Conservation (phyloP, 2,329 filamentous ascomycete species). For the Iodosphaeria phyllophila region DNA sequence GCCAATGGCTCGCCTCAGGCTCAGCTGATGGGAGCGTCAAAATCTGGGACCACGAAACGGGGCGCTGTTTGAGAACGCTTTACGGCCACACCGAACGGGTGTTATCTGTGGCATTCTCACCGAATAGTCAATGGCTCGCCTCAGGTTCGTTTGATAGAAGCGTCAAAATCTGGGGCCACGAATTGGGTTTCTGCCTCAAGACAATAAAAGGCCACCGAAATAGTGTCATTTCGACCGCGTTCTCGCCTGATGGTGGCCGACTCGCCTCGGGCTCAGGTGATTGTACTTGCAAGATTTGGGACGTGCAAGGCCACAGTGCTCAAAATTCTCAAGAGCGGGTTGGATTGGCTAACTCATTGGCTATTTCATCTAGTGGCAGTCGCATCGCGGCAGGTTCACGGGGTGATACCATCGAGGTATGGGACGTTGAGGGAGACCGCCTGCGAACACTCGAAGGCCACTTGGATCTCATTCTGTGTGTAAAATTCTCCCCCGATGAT, state of each 20-base stretch:
- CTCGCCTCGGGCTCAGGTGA: constrained; percentile 3
- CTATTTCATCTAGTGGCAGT: constrained; percentile 4
- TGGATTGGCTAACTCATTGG: constrained; percentile 1
- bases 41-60: background rate
- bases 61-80: background rate
- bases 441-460: background rate
- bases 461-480: background rate
- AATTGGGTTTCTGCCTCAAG: background rate
- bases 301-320: background rate
- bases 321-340: background rate
- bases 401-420: constrained; percentile 3
- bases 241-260: constrained; percentile 1
- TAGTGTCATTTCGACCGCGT: background rate
- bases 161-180: background rate
- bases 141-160: background rate
- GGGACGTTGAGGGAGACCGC: constrained; percentile 1
- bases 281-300: constrained; percentile 1
- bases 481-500: constrained; percentile 4
- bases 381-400: constrained; percentile 3
- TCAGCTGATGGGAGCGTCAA: constrained; percentile 1
- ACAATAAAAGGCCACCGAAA: background rate
- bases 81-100: background rate
- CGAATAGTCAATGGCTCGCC: background rate
- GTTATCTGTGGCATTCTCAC: constrained; percentile 1
- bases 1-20: constrained; percentile 2